Base-by-base conservation (phyloP, 106 monocot genomes). In the Gastrodia elata region DNA sequence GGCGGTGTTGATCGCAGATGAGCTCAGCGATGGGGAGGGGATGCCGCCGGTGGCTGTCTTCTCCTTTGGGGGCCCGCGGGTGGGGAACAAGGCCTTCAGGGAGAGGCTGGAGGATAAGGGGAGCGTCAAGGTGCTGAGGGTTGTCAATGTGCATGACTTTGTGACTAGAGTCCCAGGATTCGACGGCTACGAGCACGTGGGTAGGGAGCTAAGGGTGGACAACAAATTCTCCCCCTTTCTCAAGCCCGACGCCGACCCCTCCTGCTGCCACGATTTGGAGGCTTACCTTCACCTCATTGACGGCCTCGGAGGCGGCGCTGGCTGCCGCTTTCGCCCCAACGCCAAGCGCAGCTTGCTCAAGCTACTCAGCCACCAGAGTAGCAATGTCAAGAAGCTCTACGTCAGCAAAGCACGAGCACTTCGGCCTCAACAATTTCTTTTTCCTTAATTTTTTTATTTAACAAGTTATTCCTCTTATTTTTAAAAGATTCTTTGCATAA, bases 211-310 rank as follows among this genome's bases (percentile, higher is more conserved):
- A 26, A 57, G 73, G 35, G 75, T 94, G 43, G 88, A 91, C 65
- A 84, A 75, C 73, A 65, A 72, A 38, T 36, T 67, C 28, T 94
- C 94, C 55, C 91, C 94, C 39, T 84, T 75, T 59, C 77, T 91
- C 14, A 80, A 74, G 44, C 78, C 80, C 14, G 68, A 84, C 39
- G 85, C 88, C 1, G 91, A 88, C 65, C 77, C 77, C 24, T 74
- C 72, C 3, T 88, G 86, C 77, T 82, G 86, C 65, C 94, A 94
- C 36, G 91, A 91, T 57, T 71, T 94, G 8, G 94, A 91, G 81
- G 84, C 88, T 26, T 91, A 94, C 70, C 58, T 91, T 5, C 91
- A 94, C 75, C 73, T 94, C 14, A 84, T 94, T 10, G 91, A 94
- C 42, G 91, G 90, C 14, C 86, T 85, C 38, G 25, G 80, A 0